phyloP scores from a whole-genome alignment of 208 protist genomes.

The Acanthamoeba lenticulata region DNA sequence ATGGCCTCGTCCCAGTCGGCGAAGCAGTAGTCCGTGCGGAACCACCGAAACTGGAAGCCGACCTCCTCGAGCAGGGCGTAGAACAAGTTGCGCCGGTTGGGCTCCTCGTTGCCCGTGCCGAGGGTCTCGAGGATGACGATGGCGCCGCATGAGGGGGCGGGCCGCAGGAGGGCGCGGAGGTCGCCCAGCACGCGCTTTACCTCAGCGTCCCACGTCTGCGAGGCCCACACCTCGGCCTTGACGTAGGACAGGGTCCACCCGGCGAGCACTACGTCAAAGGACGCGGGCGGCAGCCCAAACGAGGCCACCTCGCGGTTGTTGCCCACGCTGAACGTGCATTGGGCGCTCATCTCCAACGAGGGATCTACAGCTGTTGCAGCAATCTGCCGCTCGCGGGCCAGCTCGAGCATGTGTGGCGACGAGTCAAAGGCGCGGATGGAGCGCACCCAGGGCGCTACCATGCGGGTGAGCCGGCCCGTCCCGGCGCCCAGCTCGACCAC shows the following conservation, averaged over 20 bases:
- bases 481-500: conserved; percentile 22
- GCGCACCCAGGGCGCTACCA: conserved; percentile 11
- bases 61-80: conserved; percentile 20
- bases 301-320: conserved; percentile 47
- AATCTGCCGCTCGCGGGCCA: background rate
- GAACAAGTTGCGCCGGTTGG: background rate
- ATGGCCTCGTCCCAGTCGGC: conserved; percentile 25
- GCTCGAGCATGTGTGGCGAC: background rate
- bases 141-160: background rate
- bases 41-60: conserved; percentile 26
- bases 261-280: background rate
- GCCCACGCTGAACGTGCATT: background rate
- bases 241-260: conserved; percentile 47
- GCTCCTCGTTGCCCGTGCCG: conserved; percentile 45
- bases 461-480: conserved; percentile 19
- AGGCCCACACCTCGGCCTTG: conserved; percentile 34
- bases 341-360: background rate
- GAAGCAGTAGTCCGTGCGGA: conserved; percentile 2
- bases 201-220: conserved; percentile 7
- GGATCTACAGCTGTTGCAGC: background rate
- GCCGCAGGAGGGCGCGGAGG: background rate
- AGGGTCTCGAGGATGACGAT: conserved; percentile 51
- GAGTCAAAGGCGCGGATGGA: conserved; percentile 10
- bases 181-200: conserved; percentile 35
- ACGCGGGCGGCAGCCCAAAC: background rate